Conservation (phyloP, 345 rosid species). For the Bruguiera gymnorhiza region DNA sequence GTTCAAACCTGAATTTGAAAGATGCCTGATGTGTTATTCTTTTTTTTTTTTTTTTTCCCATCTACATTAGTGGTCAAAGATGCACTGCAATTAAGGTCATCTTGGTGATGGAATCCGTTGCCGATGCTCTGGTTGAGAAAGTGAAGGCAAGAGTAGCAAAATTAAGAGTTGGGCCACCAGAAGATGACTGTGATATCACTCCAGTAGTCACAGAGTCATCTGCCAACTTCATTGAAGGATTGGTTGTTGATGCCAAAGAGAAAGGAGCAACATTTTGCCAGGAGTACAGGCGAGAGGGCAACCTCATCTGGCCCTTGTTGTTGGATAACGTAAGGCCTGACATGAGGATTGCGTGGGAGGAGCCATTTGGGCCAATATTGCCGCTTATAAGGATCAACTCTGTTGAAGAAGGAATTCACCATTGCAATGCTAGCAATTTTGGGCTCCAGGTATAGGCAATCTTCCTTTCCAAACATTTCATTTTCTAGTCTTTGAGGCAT, state of each 20-base stretch:
- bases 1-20: not conserved
- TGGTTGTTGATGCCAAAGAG: conserved; percentile 85
- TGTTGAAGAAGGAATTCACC: conserved; percentile 87
- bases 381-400: conserved; percentile 76
- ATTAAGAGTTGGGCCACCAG: conserved; percentile 79
- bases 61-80: conserved; percentile 74
- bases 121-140: conserved; percentile 68
- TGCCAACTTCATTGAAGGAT: conserved; percentile 88
- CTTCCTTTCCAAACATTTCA: not conserved
- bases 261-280: conserved; percentile 94
- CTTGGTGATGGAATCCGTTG: conserved; percentile 81
- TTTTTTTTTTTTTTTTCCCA: not conserved
- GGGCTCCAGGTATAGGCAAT: conserved; percentile 70
- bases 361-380: conserved; percentile 88
- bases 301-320: conserved; percentile 96
- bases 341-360: conserved; percentile 98
- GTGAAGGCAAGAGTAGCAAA: conserved; percentile 78
- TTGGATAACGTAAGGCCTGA: conserved; percentile 83
- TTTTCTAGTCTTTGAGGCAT: not conserved
- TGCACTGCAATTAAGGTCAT: conserved; percentile 96
- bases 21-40: not conserved
- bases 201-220: conserved; percentile 94
- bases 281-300: conserved; percentile 81
- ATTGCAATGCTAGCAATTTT: conserved; percentile 94
- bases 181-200: conserved; percentile 81